Percentiles rank a stretch among this genome's conserved stretches.
phyloP scores from a whole-genome alignment of 495 filamentous ascomycete genomes.

The Aspergillus baeticus region DNA sequence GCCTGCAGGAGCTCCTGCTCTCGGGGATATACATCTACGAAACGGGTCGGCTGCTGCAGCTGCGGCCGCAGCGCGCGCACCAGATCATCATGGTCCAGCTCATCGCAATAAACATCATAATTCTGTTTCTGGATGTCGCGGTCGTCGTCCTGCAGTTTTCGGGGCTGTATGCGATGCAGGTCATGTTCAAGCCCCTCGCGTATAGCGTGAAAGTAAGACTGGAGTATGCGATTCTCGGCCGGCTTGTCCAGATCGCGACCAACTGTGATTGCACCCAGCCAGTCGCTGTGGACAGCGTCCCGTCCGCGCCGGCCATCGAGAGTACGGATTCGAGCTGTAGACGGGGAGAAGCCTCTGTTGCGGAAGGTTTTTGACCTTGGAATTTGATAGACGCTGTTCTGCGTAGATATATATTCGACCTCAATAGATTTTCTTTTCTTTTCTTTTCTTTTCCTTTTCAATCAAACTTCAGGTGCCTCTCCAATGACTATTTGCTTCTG shows the following conservation, averaged over 20 bases:
- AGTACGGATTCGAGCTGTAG: no score
- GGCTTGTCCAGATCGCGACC: conserved; percentile 27
- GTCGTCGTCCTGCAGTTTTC: conserved; percentile 47
- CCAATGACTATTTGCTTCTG: no score
- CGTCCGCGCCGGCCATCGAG: no score
- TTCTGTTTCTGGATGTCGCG: conserved; percentile 47
- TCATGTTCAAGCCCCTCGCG: conserved; percentile 48
- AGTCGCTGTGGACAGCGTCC: no score
- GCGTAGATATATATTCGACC: no score
- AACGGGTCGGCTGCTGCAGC: conserved; percentile 44
- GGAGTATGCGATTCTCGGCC: conserved; percentile 52
- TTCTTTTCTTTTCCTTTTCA: no score
- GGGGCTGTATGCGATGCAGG: conserved; percentile 47
- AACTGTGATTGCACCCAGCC: no score
- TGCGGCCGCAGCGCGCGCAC: conserved; percentile 23
- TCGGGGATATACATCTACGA: conserved; percentile 56
- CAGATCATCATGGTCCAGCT: conserved; percentile 42
- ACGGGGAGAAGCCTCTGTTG: no score
- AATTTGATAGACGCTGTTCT: no score
- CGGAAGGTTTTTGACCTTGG: no score
- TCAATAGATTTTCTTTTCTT: no score
- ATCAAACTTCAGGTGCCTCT: no score
- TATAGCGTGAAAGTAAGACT: conserved; percentile 56
- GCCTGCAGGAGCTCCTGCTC: conserved; percentile 55
- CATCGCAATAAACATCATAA: conserved; percentile 47